Conservation (phyloP, 2,329 filamentous ascomycete species). For the Ilyonectria mors-panacis region DNA sequence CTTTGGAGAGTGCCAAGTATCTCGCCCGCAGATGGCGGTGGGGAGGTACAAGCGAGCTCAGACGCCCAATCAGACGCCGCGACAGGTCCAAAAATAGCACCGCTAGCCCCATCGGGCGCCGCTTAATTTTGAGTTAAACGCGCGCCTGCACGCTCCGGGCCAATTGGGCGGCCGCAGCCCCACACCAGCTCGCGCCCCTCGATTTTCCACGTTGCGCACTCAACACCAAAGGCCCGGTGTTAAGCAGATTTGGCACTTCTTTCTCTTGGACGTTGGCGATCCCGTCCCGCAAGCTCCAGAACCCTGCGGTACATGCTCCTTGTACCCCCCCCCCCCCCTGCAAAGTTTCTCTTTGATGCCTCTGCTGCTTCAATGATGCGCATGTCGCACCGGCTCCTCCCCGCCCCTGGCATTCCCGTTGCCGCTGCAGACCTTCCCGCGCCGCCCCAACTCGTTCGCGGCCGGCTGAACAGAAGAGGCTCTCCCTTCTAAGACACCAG, state of each 20-base stretch:
- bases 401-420: conserved; percentile 10
- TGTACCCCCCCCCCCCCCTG: background rate
- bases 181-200: conserved; percentile 30
- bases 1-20: conserved; percentile 30
- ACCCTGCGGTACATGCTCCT: conserved; percentile 1
- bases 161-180: conserved; percentile 37
- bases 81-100: conserved; percentile 41
- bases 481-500: background rate
- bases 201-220: conserved; percentile 14
- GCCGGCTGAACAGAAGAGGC: background rate
- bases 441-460: conserved; percentile 27
- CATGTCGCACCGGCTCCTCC: conserved; percentile 27
- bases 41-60: conserved; percentile 22
- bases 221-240: conserved; percentile 39
- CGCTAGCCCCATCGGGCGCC: conserved; percentile 37
- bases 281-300: background rate
- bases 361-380: conserved; percentile 38
- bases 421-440: conserved; percentile 36
- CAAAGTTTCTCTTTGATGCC: background rate
- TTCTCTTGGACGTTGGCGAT: conserved; percentile 7
- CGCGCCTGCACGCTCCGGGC: conserved; percentile 41
- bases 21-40: conserved; percentile 18
- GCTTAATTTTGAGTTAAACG: conserved; percentile 45
- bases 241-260: too few relatives aligned
- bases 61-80: conserved; percentile 33